These are phyloP conservation scores for Actinomucor elegans DNA, from an alignment of 371 early-diverging fungal species.

Conservation along the genomic window DNA sequence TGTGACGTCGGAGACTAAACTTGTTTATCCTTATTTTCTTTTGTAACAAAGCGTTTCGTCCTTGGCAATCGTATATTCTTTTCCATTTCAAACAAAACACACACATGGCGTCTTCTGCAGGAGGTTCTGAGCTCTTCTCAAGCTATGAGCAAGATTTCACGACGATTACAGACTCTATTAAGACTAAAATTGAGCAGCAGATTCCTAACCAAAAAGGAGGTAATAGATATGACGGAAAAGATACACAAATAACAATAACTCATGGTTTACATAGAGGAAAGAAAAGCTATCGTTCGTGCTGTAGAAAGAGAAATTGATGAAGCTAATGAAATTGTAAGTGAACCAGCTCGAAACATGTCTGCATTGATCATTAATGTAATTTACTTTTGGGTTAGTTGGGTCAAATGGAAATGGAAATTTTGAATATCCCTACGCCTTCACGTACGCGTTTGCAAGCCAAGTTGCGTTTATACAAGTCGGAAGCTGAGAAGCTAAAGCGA, in stretches of 20 bases:
- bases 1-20: too few relatives aligned
- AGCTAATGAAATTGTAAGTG: slow-evolving; percentile 82
- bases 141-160: slow-evolving; percentile 88
- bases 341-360: too few relatives aligned
- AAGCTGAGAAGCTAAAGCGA: slow-evolving; percentile 72
- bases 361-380: too few relatives aligned
- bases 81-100: not conserved
- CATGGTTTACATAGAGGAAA: slow-evolving; percentile 52
- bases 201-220: slow-evolving; percentile 65
- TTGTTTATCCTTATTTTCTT: too few relatives aligned
- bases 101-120: slow-evolving; percentile 42
- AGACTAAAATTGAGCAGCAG: slow-evolving; percentile 59
- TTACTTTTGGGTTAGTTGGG: too few relatives aligned
- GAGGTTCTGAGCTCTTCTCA: slow-evolving; percentile 75
- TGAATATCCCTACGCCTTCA: slow-evolving; percentile 68
- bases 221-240: slow-evolving; percentile 11
- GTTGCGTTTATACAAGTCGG: slow-evolving; percentile 73
- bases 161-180: slow-evolving; percentile 61
- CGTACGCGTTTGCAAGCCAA: slow-evolving; percentile 73
- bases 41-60: not conserved
- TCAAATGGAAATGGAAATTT: slow-evolving; percentile 92
- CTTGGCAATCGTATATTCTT: not conserved
- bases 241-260: not conserved
- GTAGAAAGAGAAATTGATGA: slow-evolving; percentile 89
- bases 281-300: slow-evolving; percentile 72